Evolutionary conservation across 1,284 basidiomycete species (phyloP).

Genomic region (Marasmius tenuissimus): DNA sequence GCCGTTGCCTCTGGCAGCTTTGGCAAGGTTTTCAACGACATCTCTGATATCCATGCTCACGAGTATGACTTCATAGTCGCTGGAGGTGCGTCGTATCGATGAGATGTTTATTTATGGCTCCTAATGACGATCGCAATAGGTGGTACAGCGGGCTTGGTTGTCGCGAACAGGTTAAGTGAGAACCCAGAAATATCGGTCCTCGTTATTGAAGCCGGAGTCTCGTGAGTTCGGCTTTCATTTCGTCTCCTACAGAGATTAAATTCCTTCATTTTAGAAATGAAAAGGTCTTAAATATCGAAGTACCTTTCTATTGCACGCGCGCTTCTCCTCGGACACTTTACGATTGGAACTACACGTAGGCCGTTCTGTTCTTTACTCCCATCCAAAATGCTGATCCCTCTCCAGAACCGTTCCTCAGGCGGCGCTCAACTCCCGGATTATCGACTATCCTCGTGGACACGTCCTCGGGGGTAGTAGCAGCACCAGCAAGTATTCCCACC

Average conservation of each 20-base stretch:
- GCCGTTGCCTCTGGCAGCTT: neutral
- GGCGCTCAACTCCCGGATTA: neutral
- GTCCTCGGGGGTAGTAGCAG: slow-evolving; percentile 10
- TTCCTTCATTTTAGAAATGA: neutral
- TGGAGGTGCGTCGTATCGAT: neutral
- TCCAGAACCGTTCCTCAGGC: slow-evolving; percentile 7
- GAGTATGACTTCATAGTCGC: neutral
- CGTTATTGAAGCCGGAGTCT: slow-evolving; percentile 38
- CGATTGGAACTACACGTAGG: slow-evolving; percentile 11
- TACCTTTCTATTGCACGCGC: slow-evolving; percentile 5
- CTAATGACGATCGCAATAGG: neutral
- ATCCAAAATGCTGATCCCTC: neutral
- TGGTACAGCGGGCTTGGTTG: slow-evolving; percentile 9
- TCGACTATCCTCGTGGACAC: slow-evolving; percentile 3
- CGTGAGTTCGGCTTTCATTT: neutral
- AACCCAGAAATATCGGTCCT: slow-evolving; percentile 36
- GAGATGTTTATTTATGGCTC: neutral
- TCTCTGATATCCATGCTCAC: neutral
- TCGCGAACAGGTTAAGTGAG: slow-evolving; percentile 45
- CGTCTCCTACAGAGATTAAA: too few relatives aligned
- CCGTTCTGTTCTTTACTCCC: neutral
- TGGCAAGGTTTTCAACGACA: neutral
- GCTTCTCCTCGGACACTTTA: neutral
- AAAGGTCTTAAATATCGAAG: neutral
- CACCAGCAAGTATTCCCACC: neutral